Base-by-base conservation (phyloP, 1,284 basidiomycete species). In the Trichosporon asahii region DNA sequence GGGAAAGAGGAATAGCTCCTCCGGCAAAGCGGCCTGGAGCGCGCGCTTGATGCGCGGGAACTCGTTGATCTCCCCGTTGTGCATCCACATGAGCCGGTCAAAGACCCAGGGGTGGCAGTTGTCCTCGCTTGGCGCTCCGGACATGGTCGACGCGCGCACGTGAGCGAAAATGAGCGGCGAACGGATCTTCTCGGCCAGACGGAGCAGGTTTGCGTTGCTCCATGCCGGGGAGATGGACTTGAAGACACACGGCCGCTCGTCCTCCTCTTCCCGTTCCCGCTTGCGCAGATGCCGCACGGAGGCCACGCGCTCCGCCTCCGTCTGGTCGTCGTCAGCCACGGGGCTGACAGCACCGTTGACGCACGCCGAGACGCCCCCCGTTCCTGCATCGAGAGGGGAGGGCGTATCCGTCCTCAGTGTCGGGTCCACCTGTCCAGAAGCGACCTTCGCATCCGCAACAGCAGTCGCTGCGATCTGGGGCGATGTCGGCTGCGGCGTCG, bases 161-260 rank as follows among this genome's bases (percentile, higher is more conserved):
- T 96, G 94, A 1, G 89, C 94, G 91, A 98, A 98, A 65, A 97
- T 92, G 29, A 98, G 86, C 3, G 93, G 93, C 0, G 92, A 94
- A 80, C 94, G 91, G 83, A 96, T 94, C 85, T 97, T 98, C 84
- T 97, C 94, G 0, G 95, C 95, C 37, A 98, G 83, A 15, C 95
- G 88, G 35, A 88, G 88, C 37, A 98, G 86, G 80, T 98, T 98
- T 40, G 90, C 88, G 77, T 97, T 97, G 76, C 94, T 95, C 95
- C 94, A 96, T 14, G 93, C 93, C 4, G 94, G 95, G 4, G 94
- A 95, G 21, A 97, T 90, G n/a, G 92, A 93, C 66, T 95, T 98
- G 83, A 98, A 98, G 72, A 98, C 92, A 82, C 96, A 98, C 9
- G 95, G 95, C 76, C 93, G 89, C 72, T 86, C 88, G 61, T 92